These are phyloP conservation scores for Zea mays DNA, from an alignment of 176 grass and related monocot genomes.

Conservation along the genomic window DNA sequence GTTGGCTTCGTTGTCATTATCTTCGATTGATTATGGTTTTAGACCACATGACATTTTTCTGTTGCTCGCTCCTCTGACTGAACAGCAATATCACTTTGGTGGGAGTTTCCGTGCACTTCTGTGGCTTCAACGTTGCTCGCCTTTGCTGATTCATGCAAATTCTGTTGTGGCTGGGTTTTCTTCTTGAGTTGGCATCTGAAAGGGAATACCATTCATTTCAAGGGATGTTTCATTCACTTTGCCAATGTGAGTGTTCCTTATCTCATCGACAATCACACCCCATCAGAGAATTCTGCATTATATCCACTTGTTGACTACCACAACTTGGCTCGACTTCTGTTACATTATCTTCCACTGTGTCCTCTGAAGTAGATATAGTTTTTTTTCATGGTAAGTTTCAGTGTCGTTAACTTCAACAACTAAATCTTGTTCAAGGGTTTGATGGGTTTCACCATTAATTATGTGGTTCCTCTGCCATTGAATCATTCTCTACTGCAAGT, in stretches of 20 bases:
- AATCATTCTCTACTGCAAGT: conserved; percentile 32
- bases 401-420: conserved; percentile 24
- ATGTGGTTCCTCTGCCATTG: conserved; percentile 22
- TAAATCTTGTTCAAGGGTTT: conserved; percentile 1
- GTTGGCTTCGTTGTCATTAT: conserved; percentile 12
- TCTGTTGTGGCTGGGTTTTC: conserved; percentile 9
- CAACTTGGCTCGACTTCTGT: conserved; percentile 28
- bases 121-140: conserved; percentile 22
- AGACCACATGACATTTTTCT: conserved; percentile 32
- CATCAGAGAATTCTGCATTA: conserved; percentile 28
- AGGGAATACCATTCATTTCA: neutral
- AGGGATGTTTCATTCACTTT: neutral
- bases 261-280: conserved; percentile 11
- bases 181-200: conserved; percentile 29
- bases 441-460: conserved; percentile 39
- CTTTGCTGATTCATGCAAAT: conserved; percentile 24
- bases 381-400: conserved; percentile 21
- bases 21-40: conserved; percentile 27
- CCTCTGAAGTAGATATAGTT: conserved; percentile 26
- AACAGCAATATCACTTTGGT: neutral
- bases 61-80: conserved; percentile 19
- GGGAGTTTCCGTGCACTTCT: conserved; percentile 18
- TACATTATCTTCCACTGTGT: conserved; percentile 23
- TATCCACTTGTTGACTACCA: conserved; percentile 34
- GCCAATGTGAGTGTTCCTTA: neutral